These are phyloP conservation scores for Usnea hakonensis DNA, from an alignment of 495 filamentous ascomycete genomes.

Conservation along the genomic window DNA sequence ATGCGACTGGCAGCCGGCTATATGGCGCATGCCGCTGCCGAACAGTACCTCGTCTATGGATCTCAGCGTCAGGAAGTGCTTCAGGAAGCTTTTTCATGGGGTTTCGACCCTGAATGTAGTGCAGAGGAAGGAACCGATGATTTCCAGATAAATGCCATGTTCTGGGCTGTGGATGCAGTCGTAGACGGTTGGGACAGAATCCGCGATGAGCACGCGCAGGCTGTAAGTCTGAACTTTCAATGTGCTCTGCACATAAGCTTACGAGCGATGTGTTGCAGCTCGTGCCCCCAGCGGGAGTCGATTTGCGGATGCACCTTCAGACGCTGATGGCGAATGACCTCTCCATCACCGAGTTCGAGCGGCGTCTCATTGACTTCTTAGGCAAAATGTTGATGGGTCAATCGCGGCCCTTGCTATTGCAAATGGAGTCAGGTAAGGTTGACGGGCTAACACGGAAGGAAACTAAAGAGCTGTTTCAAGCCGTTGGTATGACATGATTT, in stretches of 20 bases:
- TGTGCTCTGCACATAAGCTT: background rate
- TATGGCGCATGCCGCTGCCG: slow-evolving; percentile 43
- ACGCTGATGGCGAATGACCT: slow-evolving; percentile 5
- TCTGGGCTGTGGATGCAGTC: slow-evolving; percentile 18
- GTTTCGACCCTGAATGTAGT: slow-evolving; percentile 18
- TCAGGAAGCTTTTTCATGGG: slow-evolving; percentile 29
- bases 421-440: slow-evolving; percentile 40
- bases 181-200: slow-evolving; percentile 18
- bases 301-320: slow-evolving; percentile 12
- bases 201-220: slow-evolving; percentile 18
- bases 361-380: slow-evolving; percentile 28
- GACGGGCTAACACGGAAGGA: slow-evolving; percentile 32
- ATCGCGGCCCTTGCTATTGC: slow-evolving; percentile 35
- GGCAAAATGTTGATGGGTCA: slow-evolving; percentile 32
- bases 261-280: slow-evolving; percentile 14
- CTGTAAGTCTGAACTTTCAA: slow-evolving; percentile 12
- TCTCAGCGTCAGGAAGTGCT: slow-evolving; percentile 23
- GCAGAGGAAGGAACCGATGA: slow-evolving; percentile 24
- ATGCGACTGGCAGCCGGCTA: slow-evolving; percentile 40
- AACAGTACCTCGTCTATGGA: slow-evolving; percentile 37
- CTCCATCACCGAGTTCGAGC: slow-evolving; percentile 23
- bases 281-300: slow-evolving; percentile 14
- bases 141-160: slow-evolving; percentile 24
- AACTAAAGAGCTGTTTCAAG: slow-evolving; percentile 29
- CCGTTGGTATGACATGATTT: slow-evolving; percentile 27